Evolutionary conservation across 176 grass and related monocot species (phyloP).

Genomic region (Zea luxurians): DNA sequence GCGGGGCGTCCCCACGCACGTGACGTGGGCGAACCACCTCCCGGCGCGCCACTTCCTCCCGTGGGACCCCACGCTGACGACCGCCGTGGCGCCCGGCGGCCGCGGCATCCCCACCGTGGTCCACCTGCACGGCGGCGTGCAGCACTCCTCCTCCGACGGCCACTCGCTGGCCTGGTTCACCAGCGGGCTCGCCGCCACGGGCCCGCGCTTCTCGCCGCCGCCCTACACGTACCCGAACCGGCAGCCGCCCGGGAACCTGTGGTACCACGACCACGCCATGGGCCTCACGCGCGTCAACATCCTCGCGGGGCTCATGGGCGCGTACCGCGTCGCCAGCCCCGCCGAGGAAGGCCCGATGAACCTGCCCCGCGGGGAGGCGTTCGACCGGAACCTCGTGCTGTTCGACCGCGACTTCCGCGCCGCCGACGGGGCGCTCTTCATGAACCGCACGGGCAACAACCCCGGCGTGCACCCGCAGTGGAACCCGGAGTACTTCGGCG

Average conservation of each 20-base stretch:
- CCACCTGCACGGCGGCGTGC: constrained; percentile 89
- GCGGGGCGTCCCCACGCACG: constrained; percentile 50
- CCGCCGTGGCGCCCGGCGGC: neutral
- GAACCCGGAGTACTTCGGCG: constrained; percentile 87
- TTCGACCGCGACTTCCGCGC: constrained; percentile 60
- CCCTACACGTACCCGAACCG: constrained; percentile 57
- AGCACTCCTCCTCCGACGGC: constrained; percentile 71
- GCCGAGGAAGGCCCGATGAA: constrained; percentile 25
- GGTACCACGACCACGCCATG: constrained; percentile 89
- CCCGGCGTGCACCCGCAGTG: constrained; percentile 70
- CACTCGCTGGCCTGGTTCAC: constrained; percentile 81
- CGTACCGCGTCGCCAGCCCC: constrained; percentile 48
- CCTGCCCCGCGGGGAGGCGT: constrained; percentile 41
- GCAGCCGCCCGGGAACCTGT: constrained; percentile 63
- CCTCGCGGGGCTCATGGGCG: constrained; percentile 69
- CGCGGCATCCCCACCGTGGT: constrained; percentile 69
- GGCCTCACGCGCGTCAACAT: constrained; percentile 75
- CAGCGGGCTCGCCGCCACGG: constrained; percentile 37
- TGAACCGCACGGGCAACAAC: constrained; percentile 75
- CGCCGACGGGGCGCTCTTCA: constrained; percentile 55
- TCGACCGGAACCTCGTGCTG: constrained; percentile 59
- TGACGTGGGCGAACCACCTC: constrained; percentile 78
- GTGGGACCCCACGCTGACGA: constrained; percentile 50
- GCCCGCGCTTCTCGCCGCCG: constrained; percentile 43
- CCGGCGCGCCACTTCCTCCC: constrained; percentile 59